Evolutionary conservation across 2,329 filamentous ascomycete species (phyloP), one percentile per base, ranked within the genome.

Genomic region (Ustulina deusta): DNA sequence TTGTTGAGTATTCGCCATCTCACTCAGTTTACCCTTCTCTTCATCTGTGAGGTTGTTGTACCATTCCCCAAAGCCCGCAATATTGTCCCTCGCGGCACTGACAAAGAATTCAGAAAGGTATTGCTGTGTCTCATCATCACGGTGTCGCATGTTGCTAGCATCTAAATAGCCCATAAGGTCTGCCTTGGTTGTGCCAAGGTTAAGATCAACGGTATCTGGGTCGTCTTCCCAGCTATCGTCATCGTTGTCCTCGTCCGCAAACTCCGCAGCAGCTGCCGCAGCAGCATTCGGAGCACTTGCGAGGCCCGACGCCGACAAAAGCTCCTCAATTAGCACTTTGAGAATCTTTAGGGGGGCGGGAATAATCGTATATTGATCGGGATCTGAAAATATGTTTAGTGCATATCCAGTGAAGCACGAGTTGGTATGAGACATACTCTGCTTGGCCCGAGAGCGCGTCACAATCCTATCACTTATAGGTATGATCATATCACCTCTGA

Each of bases 201-300:
- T 89, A n/a, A 97, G 86, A 78, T 97, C 94, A 13, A 97, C 81
- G 1, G 87, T 86, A 68, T 92, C 89, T 1, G 90, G 87, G 51
- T 97, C 89, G 74, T 97, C 95, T 79, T 98, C 95, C 93, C 95
- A 97, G 32, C 91, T 91, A 65, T 92, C 93, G 65, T 93, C 92
- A 10, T 92, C 91, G 44, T 90, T 90, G 27, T 91, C 89, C 61
- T 89, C 91, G 34, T 83, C 82, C 27, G 78, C 80, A 49, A 86
- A 84, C 34, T 88, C 85, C 2, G 86, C 86, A 6, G 87, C 85
- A 1, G 87, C 83, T 0, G 88, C 88, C 0, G 88, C 86, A 0
- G 89, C 90, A 0, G 88, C 87, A 1, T 88, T 87, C 0, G 90
- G 84, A 58, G 89, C 86, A 56, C 83, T 83, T 67, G 84, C 81